These are phyloP conservation scores for Hordeum pubiflorum DNA, from an alignment of 202 grass and related monocot genomes.

Conservation along the genomic window DNA sequence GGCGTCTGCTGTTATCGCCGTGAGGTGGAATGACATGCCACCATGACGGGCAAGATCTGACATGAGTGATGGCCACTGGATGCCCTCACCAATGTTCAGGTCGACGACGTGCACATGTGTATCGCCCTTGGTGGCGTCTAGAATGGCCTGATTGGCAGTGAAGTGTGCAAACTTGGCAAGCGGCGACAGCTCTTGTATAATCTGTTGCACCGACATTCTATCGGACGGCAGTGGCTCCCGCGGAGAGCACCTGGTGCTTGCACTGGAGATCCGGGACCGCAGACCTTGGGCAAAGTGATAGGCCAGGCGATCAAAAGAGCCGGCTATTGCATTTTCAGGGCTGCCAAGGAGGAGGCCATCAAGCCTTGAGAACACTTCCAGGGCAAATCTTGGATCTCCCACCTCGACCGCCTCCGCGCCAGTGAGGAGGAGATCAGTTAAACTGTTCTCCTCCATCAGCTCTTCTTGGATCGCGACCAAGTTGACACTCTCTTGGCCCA, in stretches of 20 bases:
- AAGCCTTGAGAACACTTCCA: conserved; percentile 30
- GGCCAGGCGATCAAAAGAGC: conserved; percentile 32
- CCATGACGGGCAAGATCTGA: conserved; percentile 38
- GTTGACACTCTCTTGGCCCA: conserved; percentile 16
- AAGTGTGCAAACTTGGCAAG: conserved; percentile 49
- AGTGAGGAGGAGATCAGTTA: conserved; percentile 46
- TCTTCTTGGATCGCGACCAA: conserved; percentile 42
- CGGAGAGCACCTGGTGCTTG: neutral
- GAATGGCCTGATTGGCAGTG: conserved; percentile 54
- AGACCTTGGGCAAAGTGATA: conserved; percentile 39
- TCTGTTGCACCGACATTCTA: conserved; percentile 32
- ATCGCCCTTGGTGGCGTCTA: conserved; percentile 27
- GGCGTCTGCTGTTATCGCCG: conserved; percentile 9
- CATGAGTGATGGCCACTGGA: conserved; percentile 61
- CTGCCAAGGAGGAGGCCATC: neutral
- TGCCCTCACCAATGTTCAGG: conserved; percentile 37
- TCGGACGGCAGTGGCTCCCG: neutral
- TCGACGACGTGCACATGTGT: conserved; percentile 36
- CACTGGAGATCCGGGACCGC: conserved; percentile 14
- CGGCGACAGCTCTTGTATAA: conserved; percentile 44
- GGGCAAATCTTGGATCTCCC: conserved; percentile 33
- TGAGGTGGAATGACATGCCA: conserved; percentile 35
- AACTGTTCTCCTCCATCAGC: conserved; percentile 48
- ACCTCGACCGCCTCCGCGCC: conserved; percentile 41
- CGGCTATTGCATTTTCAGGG: neutral